A percentile compares a stretch with the other conserved stretches of the same genome.
phyloP scores from a whole-genome alignment of 1,284 basidiomycete species.

The Papiliotrema laurentii region DNA sequence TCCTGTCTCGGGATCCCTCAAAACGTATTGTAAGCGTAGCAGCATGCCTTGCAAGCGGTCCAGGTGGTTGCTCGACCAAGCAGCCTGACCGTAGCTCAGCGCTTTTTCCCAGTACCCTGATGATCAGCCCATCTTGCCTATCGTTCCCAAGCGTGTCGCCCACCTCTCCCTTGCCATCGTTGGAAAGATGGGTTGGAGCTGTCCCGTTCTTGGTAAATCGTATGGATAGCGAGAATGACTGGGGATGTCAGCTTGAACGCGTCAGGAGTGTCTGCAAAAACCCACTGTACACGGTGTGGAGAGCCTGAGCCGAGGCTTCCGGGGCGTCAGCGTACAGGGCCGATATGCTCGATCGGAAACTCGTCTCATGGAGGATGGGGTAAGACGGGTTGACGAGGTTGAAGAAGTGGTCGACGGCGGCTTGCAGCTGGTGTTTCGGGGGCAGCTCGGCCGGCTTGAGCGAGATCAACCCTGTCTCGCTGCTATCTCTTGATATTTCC shows the following conservation, averaged over 20 bases:
- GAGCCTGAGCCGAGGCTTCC: background rate
- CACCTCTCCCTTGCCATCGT: background rate
- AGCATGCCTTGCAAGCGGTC: background rate
- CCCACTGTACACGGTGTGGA: background rate
- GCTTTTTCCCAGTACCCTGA: background rate
- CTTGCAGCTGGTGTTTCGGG: background rate
- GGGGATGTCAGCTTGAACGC: background rate
- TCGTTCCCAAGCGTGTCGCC: no score
- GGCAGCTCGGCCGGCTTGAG: background rate
- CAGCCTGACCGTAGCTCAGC: background rate
- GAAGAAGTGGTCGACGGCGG: background rate
- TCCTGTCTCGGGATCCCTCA: constrained; percentile 6
- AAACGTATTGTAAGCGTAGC: constrained; percentile 6
- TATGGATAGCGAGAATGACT: background rate
- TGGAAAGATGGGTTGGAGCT: background rate
- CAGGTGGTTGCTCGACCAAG: background rate
- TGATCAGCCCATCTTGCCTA: no score
- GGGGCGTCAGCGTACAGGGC: background rate
- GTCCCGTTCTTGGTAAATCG: background rate
- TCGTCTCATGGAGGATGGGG: background rate
- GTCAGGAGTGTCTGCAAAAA: background rate
- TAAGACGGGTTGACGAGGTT: background rate
- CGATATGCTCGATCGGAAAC: background rate
- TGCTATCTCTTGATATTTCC: background rate
- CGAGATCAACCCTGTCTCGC: background rate